Evolutionary conservation across 2,329 filamentous ascomycete genomes (phyloP).

Genomic region (Coniochaeta hoffmannii): DNA sequence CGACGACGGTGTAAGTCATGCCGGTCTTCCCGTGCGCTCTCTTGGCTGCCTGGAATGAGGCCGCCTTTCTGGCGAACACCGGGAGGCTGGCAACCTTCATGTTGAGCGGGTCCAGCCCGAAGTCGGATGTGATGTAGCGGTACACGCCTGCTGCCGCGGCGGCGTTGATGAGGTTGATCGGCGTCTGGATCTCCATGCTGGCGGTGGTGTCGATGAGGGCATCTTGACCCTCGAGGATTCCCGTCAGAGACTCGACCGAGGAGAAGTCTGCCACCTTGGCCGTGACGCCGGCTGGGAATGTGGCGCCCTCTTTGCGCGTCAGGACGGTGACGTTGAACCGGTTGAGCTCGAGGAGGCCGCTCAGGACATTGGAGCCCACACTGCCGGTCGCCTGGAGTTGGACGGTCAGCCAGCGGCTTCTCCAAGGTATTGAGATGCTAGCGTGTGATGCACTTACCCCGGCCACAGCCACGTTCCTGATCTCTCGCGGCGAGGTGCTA

Average conservation of each 20-base stretch:
- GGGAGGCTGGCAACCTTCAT: conserved; percentile 7
- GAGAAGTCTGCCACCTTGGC: conserved; percentile 37
- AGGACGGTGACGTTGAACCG: conserved; percentile 36
- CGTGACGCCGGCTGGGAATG: conserved; percentile 21
- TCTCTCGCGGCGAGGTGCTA: neutral
- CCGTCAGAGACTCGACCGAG: conserved; percentile 27
- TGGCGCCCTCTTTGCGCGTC: conserved; percentile 29
- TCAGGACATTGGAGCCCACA: neutral
- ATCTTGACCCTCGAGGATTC: conserved; percentile 40
- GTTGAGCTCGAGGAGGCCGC: conserved; percentile 2
- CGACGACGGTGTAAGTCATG: conserved; percentile 21
- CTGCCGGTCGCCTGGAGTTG: neutral
- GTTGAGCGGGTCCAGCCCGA: conserved; percentile 16
- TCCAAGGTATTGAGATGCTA: neutral
- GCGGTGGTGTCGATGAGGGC: conserved; percentile 29
- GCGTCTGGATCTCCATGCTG: conserved; percentile 3
- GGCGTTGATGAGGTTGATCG: conserved; percentile 15
- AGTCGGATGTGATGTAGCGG: conserved; percentile 20
- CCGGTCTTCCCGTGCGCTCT: neutral
- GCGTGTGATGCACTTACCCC: neutral
- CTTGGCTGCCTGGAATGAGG: conserved; percentile 8
- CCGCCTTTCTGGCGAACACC: conserved; percentile 8
- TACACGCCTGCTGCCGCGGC: conserved; percentile 13
- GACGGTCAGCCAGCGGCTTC: neutral
- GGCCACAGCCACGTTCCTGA: conserved; percentile 2